Conservation (phyloP, 768 basidiomycete species). For the Scleroderma citrinum region DNA sequence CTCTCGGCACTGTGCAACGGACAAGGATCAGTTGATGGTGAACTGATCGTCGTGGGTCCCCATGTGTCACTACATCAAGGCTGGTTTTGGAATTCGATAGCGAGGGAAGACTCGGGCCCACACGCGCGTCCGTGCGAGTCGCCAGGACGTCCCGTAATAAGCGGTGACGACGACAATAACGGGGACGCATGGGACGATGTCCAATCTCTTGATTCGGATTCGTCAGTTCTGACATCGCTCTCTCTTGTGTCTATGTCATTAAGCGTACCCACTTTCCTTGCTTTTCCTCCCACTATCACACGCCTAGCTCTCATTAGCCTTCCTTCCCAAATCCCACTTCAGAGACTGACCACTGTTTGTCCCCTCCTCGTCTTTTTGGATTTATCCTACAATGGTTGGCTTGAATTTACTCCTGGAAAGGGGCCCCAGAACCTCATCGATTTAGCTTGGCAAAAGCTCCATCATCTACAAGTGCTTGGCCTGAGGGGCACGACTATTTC, state of each 20-base stretch:
- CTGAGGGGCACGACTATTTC: conserved; percentile 49
- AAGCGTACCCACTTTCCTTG: conserved; percentile 37
- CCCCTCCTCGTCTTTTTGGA: conserved; percentile 61
- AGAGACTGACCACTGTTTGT: conserved; percentile 52
- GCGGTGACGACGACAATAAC: conserved; percentile 1
- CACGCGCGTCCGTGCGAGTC: neutral
- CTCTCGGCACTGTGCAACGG: conserved; percentile 46
- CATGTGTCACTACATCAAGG: conserved; percentile 38
- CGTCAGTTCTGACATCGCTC: conserved; percentile 38
- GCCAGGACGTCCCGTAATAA: neutral
- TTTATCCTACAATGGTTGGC: conserved; percentile 60
- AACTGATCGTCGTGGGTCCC: conserved; percentile 60
- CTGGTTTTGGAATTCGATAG: conserved; percentile 30
- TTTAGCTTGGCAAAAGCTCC: conserved; percentile 56
- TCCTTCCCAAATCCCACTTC: conserved; percentile 41
- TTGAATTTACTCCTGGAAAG: conserved; percentile 22
- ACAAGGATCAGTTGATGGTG: conserved; percentile 53
- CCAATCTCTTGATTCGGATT: conserved; percentile 24
- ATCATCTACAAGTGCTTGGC: conserved; percentile 47
- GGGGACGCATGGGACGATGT: conserved; percentile 40
- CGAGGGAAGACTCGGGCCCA: neutral
- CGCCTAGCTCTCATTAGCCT: conserved; percentile 54
- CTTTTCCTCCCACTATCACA: conserved; percentile 61
- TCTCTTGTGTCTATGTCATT: conserved; percentile 47
- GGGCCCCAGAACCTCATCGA: conserved; percentile 38